phyloP scores from a whole-genome alignment of 2,329 filamentous ascomycete species.

The Cladosporium sp. region DNA sequence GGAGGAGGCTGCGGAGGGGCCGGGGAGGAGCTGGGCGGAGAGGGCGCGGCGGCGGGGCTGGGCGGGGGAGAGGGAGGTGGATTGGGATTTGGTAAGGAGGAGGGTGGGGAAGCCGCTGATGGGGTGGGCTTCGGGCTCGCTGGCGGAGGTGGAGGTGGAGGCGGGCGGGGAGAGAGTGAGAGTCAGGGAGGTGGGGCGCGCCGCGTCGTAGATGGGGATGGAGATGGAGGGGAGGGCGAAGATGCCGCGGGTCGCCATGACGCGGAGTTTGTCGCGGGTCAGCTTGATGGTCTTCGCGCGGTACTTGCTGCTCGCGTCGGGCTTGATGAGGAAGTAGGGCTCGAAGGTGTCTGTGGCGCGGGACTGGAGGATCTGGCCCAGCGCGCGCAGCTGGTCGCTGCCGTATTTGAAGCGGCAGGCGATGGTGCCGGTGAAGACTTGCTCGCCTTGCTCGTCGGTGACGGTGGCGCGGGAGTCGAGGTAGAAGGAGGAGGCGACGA shows the following conservation, averaged over 20 bases:
- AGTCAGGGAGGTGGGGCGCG: conserved; percentile 27
- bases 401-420: conserved; percentile 31
- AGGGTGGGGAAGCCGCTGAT: conserved; percentile 32
- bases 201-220: conserved; percentile 27
- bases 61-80: conserved; percentile 9
- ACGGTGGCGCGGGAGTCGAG: conserved; percentile 30
- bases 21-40: neutral
- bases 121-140: conserved; percentile 28
- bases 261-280: conserved; percentile 19
- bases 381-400: conserved; percentile 26
- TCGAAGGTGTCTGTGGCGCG: conserved; percentile 26
- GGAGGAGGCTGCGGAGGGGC: neutral
- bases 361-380: conserved; percentile 27
- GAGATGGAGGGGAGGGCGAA: conserved; percentile 28
- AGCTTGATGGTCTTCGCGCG: neutral
- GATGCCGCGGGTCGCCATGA: conserved; percentile 25
- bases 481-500: conserved; percentile 35
- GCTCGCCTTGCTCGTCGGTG: conserved; percentile 26
- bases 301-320: conserved; percentile 19
- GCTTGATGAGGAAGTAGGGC: conserved; percentile 26
- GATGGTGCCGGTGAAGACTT: conserved; percentile 27
- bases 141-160: neutral
- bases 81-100: conserved; percentile 23
- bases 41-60: conserved; percentile 15
- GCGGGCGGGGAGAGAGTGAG: conserved; percentile 29